A percentile compares a stretch with the other conserved stretches of the same genome.
These are phyloP conservation scores for Penicillium fimorum DNA, from an alignment of 495 filamentous ascomycete genomes.

Conservation along the genomic window DNA sequence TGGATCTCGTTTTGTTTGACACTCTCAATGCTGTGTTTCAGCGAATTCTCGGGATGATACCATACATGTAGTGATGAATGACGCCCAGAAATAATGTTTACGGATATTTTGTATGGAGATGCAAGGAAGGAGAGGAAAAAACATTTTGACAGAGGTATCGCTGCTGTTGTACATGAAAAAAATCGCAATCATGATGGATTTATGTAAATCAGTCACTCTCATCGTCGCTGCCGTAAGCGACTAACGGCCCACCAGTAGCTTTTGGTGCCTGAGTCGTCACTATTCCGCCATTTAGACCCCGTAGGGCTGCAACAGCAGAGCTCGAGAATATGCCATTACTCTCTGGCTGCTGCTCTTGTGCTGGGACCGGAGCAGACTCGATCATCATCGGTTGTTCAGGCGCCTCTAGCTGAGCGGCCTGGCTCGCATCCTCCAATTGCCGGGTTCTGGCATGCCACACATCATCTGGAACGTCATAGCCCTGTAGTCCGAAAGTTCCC, in stretches of 20 bases:
- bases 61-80: slow-evolving; percentile 25
- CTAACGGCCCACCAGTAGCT: slow-evolving; percentile 62
- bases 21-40: slow-evolving; percentile 27
- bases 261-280: slow-evolving; percentile 37
- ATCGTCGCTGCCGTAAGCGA: slow-evolving; percentile 89
- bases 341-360: slow-evolving; percentile 18
- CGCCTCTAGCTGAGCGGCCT: slow-evolving; percentile 42
- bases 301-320: slow-evolving; percentile 72
- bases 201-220: slow-evolving; percentile 55
- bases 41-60: slow-evolving; percentile 33
- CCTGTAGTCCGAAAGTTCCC: slow-evolving; percentile 80
- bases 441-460: slow-evolving; percentile 78
- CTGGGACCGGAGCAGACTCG: slow-evolving; percentile 31
- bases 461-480: slow-evolving; percentile 93
- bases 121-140: slow-evolving; percentile 9
- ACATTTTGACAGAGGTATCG: slow-evolving; percentile 35
- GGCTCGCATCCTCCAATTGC: slow-evolving; percentile 44
- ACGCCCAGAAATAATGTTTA: slow-evolving; percentile 13
- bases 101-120: slow-evolving; percentile 10
- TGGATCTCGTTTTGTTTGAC: slow-evolving; percentile 12
- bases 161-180: slow-evolving; percentile 38
- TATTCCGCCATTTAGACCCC: slow-evolving; percentile 45
- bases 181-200: slow-evolving; percentile 14
- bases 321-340: slow-evolving; percentile 73
- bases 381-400: slow-evolving; percentile 45